Conservation (phyloP, 2,329 filamentous ascomycete genomes). For the Talaromyces funiculosus region DNA sequence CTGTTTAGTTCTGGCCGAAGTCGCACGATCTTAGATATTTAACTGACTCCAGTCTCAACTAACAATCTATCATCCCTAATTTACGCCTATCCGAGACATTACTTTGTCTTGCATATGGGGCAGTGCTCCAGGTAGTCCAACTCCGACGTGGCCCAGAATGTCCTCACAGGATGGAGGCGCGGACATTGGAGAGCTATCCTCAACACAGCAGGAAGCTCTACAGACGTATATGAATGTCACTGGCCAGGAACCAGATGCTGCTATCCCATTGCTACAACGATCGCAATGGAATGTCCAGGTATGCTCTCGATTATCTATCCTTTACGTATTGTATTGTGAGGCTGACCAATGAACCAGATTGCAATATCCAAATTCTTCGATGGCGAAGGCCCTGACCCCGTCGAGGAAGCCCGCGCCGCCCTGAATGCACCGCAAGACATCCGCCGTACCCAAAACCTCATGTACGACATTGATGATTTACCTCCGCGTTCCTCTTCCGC, state of each 20-base stretch:
- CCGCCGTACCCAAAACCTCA: conserved; percentile 66
- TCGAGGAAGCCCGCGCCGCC: conserved; percentile 67
- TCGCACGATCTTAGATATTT: not conserved
- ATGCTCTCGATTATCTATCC: conserved; percentile 18
- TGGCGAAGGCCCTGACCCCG: conserved; percentile 76
- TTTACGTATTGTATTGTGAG: too few relatives aligned
- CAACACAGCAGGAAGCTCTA: conserved; percentile 73
- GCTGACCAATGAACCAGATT: conserved; percentile 53
- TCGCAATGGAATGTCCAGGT: conserved; percentile 97
- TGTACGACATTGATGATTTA: conserved; percentile 43
- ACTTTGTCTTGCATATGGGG: conserved; percentile 9
- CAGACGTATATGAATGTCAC: conserved; percentile 87
- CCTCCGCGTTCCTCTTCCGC: conserved; percentile 22
- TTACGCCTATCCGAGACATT: not conserved
- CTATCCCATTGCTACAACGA: conserved; percentile 70
- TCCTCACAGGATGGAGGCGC: conserved; percentile 42
- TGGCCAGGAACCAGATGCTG: conserved; percentile 69
- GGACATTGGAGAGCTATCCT: conserved; percentile 62
- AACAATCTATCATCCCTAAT: not conserved
- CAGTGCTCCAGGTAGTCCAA: conserved; percentile 1
- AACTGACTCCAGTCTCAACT: not conserved
- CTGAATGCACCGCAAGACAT: conserved; percentile 57
- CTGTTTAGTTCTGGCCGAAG: not conserved
- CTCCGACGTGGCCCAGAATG: conserved; percentile 28
- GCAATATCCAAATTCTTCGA: conserved; percentile 98